Evolutionary conservation across 805 yeast genomes (phyloP).

Genomic region (Kregervanrija delftensis): DNA sequence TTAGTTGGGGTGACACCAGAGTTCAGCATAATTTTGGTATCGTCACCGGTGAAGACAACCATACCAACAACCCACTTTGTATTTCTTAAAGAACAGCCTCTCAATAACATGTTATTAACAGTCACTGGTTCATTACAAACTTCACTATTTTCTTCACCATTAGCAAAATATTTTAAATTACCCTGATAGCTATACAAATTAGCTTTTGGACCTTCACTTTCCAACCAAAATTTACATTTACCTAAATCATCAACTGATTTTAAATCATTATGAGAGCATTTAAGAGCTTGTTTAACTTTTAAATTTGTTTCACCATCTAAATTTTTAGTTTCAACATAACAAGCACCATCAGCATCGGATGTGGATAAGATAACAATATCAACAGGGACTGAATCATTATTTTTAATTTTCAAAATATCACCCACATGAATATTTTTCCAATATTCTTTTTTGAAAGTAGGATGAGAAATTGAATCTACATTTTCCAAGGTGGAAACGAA

Average conservation of each 20-base stretch:
- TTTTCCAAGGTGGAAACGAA: slow-evolving; percentile 22
- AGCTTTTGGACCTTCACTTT: slow-evolving; percentile 79
- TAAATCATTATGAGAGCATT: slow-evolving; percentile 38
- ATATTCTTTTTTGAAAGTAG: slow-evolving; percentile 33
- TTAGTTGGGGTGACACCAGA: slow-evolving; percentile 77
- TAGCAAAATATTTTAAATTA: slow-evolving; percentile 42
- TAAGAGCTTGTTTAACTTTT: slow-evolving; percentile 69
- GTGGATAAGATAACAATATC: slow-evolving; percentile 63
- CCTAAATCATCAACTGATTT: slow-evolving; percentile 40
- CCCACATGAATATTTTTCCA: slow-evolving; percentile 79
- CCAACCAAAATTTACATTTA: slow-evolving; percentile 56
- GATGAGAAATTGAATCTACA: slow-evolving; percentile 11
- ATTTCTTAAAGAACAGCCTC: slow-evolving; percentile 76
- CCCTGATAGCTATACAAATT: slow-evolving; percentile 75
- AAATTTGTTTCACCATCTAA: slow-evolving; percentile 77
- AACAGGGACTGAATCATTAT: slow-evolving; percentile 74
- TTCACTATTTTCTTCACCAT: slow-evolving; percentile 27
- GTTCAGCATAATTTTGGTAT: slow-evolving; percentile 75
- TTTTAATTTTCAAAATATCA: slow-evolving; percentile 58
- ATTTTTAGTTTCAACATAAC: slow-evolving; percentile 74
- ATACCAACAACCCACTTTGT: slow-evolving; percentile 80
- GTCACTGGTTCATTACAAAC: slow-evolving; percentile 55
- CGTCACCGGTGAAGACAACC: slow-evolving; percentile 71
- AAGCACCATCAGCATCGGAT: slow-evolving; percentile 59
- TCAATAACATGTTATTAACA: slow-evolving; percentile 58